These are phyloP conservation scores for Calonectria leucothoes DNA, from an alignment of 2,329 filamentous ascomycete species.

Conservation along the genomic window DNA sequence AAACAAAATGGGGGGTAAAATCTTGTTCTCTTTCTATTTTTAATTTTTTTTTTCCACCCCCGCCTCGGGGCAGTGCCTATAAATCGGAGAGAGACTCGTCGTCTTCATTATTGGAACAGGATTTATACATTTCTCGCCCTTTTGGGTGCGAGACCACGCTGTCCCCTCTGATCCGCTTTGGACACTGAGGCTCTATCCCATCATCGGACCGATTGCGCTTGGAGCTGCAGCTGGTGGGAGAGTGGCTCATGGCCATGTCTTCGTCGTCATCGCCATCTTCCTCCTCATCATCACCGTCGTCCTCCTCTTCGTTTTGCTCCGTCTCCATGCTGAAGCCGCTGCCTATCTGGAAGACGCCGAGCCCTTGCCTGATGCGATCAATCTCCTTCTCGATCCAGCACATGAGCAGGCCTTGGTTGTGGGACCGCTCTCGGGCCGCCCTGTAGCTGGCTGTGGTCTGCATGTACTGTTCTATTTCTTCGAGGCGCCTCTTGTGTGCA, in stretches of 20 bases:
- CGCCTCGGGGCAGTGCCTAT: not conserved
- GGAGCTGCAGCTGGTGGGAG: not conserved
- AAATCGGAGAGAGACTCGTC: not conserved
- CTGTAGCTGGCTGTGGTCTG: slow-evolving; percentile 24
- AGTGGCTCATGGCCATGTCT: not conserved
- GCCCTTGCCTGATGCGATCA: not conserved
- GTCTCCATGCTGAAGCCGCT: slow-evolving; percentile 13
- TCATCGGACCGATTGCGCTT: not conserved
- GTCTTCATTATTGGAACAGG: not conserved
- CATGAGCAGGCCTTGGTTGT: slow-evolving; percentile 33
- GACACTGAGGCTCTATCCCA: not conserved
- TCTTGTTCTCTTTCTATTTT: not conserved
- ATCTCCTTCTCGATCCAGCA: slow-evolving; percentile 35
- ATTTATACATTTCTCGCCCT: not conserved
- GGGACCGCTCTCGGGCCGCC: slow-evolving; percentile 22
- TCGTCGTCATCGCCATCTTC: not conserved
- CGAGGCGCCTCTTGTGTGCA: slow-evolving; percentile 15
- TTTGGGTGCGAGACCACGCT: not conserved
- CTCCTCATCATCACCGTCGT: not conserved
- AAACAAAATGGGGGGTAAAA: not conserved
- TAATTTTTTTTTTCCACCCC: not conserved
- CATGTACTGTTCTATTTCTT: slow-evolving; percentile 19
- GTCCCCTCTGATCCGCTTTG: not conserved
- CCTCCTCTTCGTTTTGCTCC: not conserved
- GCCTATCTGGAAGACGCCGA: not conserved